Base-by-base conservation (phyloP, 2,329 filamentous ascomycete species). In the Pezizomycotina sp. region DNA sequence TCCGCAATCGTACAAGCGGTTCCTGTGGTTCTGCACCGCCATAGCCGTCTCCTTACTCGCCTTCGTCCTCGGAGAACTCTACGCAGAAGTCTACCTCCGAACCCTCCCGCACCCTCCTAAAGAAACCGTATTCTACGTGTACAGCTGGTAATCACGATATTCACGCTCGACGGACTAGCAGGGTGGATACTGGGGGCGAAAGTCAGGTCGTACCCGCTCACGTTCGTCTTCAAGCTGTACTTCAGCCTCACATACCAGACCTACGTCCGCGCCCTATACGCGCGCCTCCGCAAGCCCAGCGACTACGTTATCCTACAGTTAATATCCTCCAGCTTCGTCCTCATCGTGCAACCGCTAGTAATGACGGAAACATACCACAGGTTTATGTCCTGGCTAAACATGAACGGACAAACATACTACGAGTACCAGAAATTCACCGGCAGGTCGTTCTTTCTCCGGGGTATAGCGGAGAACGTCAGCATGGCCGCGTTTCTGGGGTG, bases 171-270 rank as follows among this genome's bases (percentile, higher is more conserved):
- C 50, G 66, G 64, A 2, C 56, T 75, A 38, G 74, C 71, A 0
- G 72, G 70, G 2, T 77, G 70, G 69, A 73, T 77, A 30, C 55
- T 77, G 24, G 72, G 73, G 27, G 69, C 77, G 52, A 61, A 72
- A 20, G 73, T 77, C 1, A 71, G 72, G 24, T 75, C 69, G 52
- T 77, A 77, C 49, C 73, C 73, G n/a, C 55, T 77, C 38, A 73
- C 70, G 47, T 77, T 71, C 68, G 67, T 75, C 26, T 77, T 77
- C 50, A 77, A 77, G 53, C 62, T 77, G 66, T 75, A 74, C 55
- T 76, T 74, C 53, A 70, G 70, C 61, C 57, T 77, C 33, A 77
- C 73, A 4, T 77, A 77, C 55, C 72, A 77, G 56, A 77, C 72
- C 4, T 77, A 77, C 55, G 73, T 77, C 8, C 70, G 73, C 34